These are phyloP conservation scores for Pleoardoris graminearum DNA, from an alignment of 2,329 filamentous ascomycete species.

Conservation along the genomic window DNA sequence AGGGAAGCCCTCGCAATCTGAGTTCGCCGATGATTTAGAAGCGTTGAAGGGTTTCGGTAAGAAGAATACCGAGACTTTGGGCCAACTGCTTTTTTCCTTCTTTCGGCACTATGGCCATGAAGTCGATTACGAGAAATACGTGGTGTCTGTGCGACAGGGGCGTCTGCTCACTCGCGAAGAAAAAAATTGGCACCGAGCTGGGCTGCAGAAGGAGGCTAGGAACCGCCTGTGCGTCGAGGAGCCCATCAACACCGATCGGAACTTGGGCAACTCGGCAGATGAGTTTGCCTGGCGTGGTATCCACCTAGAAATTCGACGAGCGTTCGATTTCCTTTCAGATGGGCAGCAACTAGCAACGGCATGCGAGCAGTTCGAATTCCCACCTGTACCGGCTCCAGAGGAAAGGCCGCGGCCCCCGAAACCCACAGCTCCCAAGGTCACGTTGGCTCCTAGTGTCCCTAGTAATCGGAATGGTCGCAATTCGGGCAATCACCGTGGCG, in stretches of 20 bases:
- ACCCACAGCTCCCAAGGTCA: constrained; percentile 56
- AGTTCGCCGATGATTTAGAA: constrained; percentile 85
- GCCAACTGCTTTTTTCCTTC: constrained; percentile 90
- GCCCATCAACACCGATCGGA: constrained; percentile 87
- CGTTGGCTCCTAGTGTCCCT: constrained; percentile 55
- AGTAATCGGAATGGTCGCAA: constrained; percentile 54
- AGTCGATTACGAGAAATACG: constrained; percentile 82
- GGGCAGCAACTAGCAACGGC: constrained; percentile 75
- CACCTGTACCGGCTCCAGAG: constrained; percentile 57
- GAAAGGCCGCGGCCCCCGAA: constrained; percentile 64
- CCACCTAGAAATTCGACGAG: constrained; percentile 84
- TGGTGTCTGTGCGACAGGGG: constrained; percentile 83
- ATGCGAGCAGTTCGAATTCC: constrained; percentile 86
- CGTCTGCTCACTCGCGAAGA: constrained; percentile 77
- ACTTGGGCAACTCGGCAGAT: constrained; percentile 94
- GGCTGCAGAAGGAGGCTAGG: constrained; percentile 52
- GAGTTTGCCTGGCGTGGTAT: constrained; percentile 91
- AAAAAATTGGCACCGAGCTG: constrained; percentile 80
- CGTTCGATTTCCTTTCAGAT: constrained; percentile 79
- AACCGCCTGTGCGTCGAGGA: constrained; percentile 94
- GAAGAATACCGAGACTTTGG: constrained; percentile 79
- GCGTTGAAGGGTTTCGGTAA: constrained; percentile 73
- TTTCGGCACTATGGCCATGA: constrained; percentile 95
- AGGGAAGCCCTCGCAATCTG: constrained; percentile 63
- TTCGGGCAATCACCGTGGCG: constrained; percentile 50